These are phyloP conservation scores for Knoxdaviesia proteae DNA, from an alignment of 2,329 filamentous ascomycete genomes.

Conservation along the genomic window DNA sequence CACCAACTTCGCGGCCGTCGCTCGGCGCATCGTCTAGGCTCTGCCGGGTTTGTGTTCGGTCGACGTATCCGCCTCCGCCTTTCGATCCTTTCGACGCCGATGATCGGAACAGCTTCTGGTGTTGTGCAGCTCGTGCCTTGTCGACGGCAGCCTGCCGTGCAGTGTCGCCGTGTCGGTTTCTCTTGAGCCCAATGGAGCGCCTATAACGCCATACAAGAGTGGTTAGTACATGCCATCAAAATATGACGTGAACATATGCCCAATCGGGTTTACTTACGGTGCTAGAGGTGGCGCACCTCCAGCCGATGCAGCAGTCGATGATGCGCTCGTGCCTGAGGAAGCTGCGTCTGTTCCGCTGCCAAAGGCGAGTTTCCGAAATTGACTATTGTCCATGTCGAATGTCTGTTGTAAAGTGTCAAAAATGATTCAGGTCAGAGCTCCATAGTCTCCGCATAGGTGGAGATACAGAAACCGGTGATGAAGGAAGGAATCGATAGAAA, in stretches of 20 bases:
- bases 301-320: no score
- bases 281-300: no score
- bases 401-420: no score
- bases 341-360: constrained; percentile 20
- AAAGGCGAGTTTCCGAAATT: constrained; percentile 67
- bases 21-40: constrained; percentile 31
- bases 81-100: constrained; percentile 67
- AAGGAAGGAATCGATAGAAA: no score
- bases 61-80: constrained; percentile 61
- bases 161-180: constrained; percentile 37
- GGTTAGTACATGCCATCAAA: no score
- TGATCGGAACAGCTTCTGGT: constrained; percentile 55
- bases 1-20: constrained; percentile 57
- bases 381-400: constrained; percentile 69
- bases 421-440: no score
- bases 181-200: constrained; percentile 37
- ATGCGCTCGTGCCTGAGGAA: constrained; percentile 6
- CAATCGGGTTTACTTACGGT: no score
- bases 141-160: constrained; percentile 50
- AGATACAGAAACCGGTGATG: no score
- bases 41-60: constrained; percentile 50
- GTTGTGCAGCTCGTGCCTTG: constrained; percentile 13
- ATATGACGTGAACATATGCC: no score
- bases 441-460: no score
- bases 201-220: constrained; percentile 15